Base-by-base conservation (phyloP, 257 asterid genomes). In the Misopates orontium region DNA sequence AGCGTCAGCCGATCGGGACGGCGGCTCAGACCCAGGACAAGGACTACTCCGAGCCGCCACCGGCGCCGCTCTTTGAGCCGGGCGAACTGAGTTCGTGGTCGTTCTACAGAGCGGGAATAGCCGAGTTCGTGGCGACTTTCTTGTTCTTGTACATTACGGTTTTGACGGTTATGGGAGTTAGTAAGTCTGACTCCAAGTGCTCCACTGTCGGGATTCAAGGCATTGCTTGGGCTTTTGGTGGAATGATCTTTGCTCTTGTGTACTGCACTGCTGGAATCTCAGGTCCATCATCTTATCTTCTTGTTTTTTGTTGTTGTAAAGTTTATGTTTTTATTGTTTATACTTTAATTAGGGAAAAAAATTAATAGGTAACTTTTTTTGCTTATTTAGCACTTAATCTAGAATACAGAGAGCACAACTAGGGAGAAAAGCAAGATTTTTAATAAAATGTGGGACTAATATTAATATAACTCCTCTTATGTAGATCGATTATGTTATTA, bases 161-260 rank as follows among this genome's bases (percentile, higher is more conserved):
- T 20, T 40, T 80, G 44, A 80, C 85, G 0, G 85, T 80, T 7
- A 80, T 80, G 85, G 85, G 85, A 1, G 82, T 76, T 3, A 67
- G 59, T 75, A 76, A 70, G 13, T 56, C 82, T 9, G 71, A 68
- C 0, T 72, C 82, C 73, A 80, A 80, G 42, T 80, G 85, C 45
- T 19, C 77, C 3, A 72, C 85, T 18, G 85, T 80, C 20, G 85
- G 85, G 7, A 80, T 80, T 42, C 85, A 80, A 54, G 85, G 85
- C 47, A 80, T 80, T 23, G 85, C 85, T 16, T 80, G 85, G 85
- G 85, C 85, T 1, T 80, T 80, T 65, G 85, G 85, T 18, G 85
- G 85, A 0, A 80, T 80, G 85, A 80, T 80, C 60, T 80, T 80
- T 60, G 85, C 85, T 16, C 82, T 80, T 18, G 85, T 80, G 4